Evolutionary conservation across 768 basidiomycete species (phyloP).

Genomic region (Boletus eberwhitei): DNA sequence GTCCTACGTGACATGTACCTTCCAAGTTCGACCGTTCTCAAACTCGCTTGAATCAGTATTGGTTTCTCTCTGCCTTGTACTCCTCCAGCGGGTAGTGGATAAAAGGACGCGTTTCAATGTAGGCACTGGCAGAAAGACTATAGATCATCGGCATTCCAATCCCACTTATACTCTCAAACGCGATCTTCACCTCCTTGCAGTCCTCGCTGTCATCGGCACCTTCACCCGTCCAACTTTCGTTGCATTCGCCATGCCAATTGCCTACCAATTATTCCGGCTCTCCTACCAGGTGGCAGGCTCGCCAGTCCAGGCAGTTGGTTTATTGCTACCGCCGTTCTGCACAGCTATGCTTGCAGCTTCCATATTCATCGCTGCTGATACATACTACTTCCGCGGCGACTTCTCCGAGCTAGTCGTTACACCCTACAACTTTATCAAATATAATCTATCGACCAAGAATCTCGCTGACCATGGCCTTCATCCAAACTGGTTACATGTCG

Average conservation of each 20-base stretch:
- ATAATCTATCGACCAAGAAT: conserved; percentile 36
- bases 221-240: conserved; percentile 38
- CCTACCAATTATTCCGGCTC: conserved; percentile 22
- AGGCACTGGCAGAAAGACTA: not conserved
- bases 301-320: not conserved
- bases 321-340: conserved; percentile 21
- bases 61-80: conserved; percentile 29
- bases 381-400: conserved; percentile 32
- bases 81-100: conserved; percentile 20
- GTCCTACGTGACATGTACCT: conserved; percentile 36
- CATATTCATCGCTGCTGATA: conserved; percentile 28
- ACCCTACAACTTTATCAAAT: conserved; percentile 38
- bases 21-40: conserved; percentile 40
- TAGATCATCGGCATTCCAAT: not conserved
- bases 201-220: conserved; percentile 26
- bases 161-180: conserved; percentile 1
- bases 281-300: conserved; percentile 13
- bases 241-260: conserved; percentile 33
- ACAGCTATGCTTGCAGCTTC: conserved; percentile 16
- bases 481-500: conserved; percentile 38
- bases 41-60: conserved; percentile 36
- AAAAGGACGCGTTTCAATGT: not conserved
- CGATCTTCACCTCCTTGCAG: conserved; percentile 25
- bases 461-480: conserved; percentile 39
- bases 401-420: conserved; percentile 26